A percentile compares a stretch with the other conserved stretches of the same genome.
Evolutionary conservation across 2,329 filamentous ascomycete genomes (phyloP).

Genomic region (Scytalidium sp.): DNA sequence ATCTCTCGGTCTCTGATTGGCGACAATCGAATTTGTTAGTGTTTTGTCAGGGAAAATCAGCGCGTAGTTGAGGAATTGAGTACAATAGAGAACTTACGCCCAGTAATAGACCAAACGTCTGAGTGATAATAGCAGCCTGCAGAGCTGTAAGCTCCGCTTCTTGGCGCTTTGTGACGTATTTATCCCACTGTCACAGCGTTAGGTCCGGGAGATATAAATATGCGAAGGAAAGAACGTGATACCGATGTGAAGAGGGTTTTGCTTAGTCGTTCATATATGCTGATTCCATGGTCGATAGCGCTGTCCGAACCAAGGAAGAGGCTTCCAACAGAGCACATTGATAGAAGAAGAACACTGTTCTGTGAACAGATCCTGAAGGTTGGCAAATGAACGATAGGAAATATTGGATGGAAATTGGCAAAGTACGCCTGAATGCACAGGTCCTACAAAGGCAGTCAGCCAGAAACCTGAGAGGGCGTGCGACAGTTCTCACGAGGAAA

Average conservation of each 20-base stretch:
- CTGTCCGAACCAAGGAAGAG: too few species aligned
- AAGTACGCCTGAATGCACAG: conserved; percentile 7
- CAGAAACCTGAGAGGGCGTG: too few species aligned
- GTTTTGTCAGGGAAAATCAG: too few species aligned
- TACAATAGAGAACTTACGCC: conserved; percentile 10
- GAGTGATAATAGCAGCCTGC: conserved; percentile 9
- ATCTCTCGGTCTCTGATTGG: too few species aligned
- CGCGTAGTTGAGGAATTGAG: too few species aligned
- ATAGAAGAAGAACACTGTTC: conserved; percentile 11
- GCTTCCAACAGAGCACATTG: conserved; percentile 14
- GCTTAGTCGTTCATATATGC: conserved; percentile 13
- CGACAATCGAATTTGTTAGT: too few species aligned
- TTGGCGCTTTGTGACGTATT: too few species aligned
- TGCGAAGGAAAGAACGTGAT: too few species aligned
- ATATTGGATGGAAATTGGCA: conserved; percentile 13
- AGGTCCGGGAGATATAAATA: neutral
- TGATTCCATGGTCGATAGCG: conserved; percentile 5
- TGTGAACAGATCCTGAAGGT: conserved; percentile 9
- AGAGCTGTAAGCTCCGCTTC: conserved; percentile 6
- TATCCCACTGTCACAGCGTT: conserved; percentile 8
- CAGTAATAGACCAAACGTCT: conserved; percentile 11
- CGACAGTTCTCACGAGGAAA: neutral
- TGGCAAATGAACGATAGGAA: conserved; percentile 12
- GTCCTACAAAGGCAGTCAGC: conserved; percentile 3
- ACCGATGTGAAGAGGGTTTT: conserved; percentile 10